These are phyloP conservation scores for Ogataea allantospora DNA, from an alignment of 805 yeast species.

Conservation along the genomic window DNA sequence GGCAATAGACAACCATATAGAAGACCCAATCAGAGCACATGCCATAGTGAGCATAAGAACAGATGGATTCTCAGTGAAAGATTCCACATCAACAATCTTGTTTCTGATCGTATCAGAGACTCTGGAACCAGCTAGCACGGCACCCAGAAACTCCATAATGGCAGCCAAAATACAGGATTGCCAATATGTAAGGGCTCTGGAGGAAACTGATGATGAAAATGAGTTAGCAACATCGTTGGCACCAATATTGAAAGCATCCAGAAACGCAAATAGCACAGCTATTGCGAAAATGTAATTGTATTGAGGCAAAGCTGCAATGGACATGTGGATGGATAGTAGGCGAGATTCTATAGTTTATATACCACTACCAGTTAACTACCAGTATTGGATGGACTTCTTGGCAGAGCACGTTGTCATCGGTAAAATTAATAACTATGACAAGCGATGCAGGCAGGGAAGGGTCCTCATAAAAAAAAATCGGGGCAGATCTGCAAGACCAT, in stretches of 20 bases:
- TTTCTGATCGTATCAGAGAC: conserved; percentile 72
- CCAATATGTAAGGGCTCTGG: conserved; percentile 65
- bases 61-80: conserved; percentile 56
- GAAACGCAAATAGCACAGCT: conserved; percentile 66
- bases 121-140: conserved; percentile 69
- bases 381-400: too few species aligned
- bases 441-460: too few species aligned
- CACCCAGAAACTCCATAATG: conserved; percentile 71
- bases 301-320: conserved; percentile 23
- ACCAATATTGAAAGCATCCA: conserved; percentile 79
- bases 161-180: conserved; percentile 76
- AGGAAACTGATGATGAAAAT: conserved; percentile 70
- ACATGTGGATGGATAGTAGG: too few species aligned
- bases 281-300: conserved; percentile 72
- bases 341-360: too few species aligned
- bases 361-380: too few species aligned
- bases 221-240: conserved; percentile 84
- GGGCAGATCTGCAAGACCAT: too few species aligned
- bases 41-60: conserved; percentile 75
- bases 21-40: conserved; percentile 72
- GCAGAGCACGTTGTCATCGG: too few species aligned
- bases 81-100: conserved; percentile 54
- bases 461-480: too few species aligned
- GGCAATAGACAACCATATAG: conserved; percentile 67
- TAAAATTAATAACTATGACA: too few species aligned